A percentile compares a stretch with the other conserved stretches of the same genome.
Conservation (phyloP, 2,329 filamentous ascomycete genomes). For the Cercospora citrullina region DNA sequence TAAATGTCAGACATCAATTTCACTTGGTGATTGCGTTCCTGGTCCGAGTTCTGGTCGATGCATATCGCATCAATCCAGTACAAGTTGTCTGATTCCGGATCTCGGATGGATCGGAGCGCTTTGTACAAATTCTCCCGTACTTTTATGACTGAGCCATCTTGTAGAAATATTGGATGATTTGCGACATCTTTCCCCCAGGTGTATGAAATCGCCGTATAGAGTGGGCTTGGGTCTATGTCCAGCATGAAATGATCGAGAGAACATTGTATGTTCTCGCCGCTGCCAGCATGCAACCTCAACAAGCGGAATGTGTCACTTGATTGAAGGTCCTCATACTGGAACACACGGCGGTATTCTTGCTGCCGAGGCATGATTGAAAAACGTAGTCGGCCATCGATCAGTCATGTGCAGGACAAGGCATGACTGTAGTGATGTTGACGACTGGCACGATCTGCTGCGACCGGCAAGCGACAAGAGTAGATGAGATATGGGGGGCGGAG, state of each 20-base stretch:
- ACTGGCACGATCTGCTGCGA: neutral
- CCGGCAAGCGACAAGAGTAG: neutral
- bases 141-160: neutral
- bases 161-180: neutral
- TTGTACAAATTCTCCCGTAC: neutral
- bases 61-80: neutral
- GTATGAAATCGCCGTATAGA: neutral
- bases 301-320: neutral
- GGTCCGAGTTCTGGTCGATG: neutral
- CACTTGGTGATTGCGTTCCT: neutral
- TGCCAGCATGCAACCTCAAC: neutral
- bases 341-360: neutral
- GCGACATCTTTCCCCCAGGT: neutral
- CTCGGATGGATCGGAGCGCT: neutral
- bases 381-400: neutral
- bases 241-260: neutral
- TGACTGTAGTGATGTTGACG: neutral
- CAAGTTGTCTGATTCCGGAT: neutral
- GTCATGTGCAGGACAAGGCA: neutral
- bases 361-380: neutral
- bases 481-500: neutral
- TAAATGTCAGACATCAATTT: neutral
- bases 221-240: neutral
- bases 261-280: neutral
- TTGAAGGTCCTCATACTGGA: neutral